Evolutionary conservation across 768 basidiomycete genomes (phyloP), one percentile per base, ranked within the genome.

Genomic region (Termitomyces eurrhizus): DNA sequence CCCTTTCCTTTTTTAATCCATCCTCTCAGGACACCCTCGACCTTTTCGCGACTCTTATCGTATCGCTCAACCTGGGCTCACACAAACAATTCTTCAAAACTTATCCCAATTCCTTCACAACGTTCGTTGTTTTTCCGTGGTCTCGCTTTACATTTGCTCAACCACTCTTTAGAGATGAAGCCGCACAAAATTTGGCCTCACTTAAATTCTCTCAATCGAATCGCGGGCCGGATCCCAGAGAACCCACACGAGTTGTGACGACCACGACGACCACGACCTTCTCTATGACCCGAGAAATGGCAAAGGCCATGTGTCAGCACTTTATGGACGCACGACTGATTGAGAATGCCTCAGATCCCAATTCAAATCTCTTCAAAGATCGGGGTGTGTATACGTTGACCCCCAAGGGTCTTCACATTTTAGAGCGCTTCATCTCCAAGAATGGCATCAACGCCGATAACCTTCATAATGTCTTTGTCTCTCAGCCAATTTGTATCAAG

Each of bases 201-300:
- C 87, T 99, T 70, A 98, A 98, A 74, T 99, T 99, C 74, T 96
- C 97, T 35, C 97, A 99, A 78, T 98, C 97, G 57, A 96, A 95
- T 79, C 93, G 97, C 72, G 91, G 94, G 67, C 92, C 95, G 70
- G 97, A 99, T 82, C 96, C 97, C 66, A 90, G 93, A 78, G 97
- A 99, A 75, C 94, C 95, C 68, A 88, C 92, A 74, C 90, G 97
- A 70, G 93, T 99, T 75, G 91, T 99, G 72, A 99, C 97, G 69
- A 99, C 97, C 0, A 99, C 97, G 0, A 99, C 97, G 7, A 98
- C 97, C 6, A 99, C 97, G 46, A 99, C 97, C 37, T 99, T 99
- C 79, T 94, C 94, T 63, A 98, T 99, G 97, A 93, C 94, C 66
- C 90, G 97, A 67, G 97, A 99, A 49, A 98, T 99, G 92, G 97